Conservation (phyloP, 2,329 filamentous ascomycete genomes). For the Colletotrichum truncatum region DNA sequence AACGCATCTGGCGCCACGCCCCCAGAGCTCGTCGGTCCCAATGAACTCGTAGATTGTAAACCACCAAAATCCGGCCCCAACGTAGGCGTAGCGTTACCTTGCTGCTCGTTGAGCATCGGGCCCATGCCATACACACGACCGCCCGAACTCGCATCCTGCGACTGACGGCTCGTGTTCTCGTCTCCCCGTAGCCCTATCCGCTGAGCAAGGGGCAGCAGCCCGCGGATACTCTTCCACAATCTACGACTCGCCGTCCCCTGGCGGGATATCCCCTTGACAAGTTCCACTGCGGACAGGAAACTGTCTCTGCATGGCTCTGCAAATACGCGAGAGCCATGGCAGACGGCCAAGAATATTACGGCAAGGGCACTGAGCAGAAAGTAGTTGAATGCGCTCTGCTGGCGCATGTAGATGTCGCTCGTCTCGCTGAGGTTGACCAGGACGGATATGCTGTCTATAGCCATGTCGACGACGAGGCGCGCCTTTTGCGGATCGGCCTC, state of each 20-base stretch:
- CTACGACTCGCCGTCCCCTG: conserved; percentile 42
- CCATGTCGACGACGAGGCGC: conserved; percentile 49
- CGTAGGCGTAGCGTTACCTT: neutral
- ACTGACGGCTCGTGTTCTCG: neutral
- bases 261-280: conserved; percentile 42
- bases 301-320: conserved; percentile 44
- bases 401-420: conserved; percentile 47
- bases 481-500: conserved; percentile 44
- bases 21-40: conserved; percentile 1
- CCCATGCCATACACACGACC: neutral
- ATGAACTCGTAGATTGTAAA: neutral
- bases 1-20: conserved; percentile 40
- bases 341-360: conserved; percentile 52
- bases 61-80: neutral
- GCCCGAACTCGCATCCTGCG: neutral
- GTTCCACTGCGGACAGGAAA: conserved; percentile 42
- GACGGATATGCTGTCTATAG: conserved; percentile 42
- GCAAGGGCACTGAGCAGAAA: conserved; percentile 49
- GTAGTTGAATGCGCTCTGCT: conserved; percentile 51
- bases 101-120: neutral
- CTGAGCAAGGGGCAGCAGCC: conserved; percentile 41
- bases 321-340: conserved; percentile 52
- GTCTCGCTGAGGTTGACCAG: conserved; percentile 45
- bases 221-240: conserved; percentile 46
- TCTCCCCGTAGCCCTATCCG: conserved; percentile 35